Conservation (phyloP, 1,284 basidiomycete species). For the Ustanciosporium gigantosporum region DNA sequence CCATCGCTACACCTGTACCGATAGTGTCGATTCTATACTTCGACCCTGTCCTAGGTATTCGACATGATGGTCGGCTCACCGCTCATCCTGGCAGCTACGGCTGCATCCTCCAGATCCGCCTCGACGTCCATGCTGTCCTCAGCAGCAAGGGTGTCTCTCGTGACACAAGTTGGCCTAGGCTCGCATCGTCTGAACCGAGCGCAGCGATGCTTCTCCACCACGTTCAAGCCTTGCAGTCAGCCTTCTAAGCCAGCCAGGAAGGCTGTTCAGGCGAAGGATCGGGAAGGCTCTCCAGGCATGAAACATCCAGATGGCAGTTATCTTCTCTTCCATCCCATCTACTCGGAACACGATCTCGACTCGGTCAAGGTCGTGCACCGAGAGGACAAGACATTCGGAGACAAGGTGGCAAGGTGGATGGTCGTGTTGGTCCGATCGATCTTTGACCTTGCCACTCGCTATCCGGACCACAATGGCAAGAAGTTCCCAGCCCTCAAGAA, state of each 20-base stretch:
- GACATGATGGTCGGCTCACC: neutral
- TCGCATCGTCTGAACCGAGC: no score
- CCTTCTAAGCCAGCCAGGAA: constrained; percentile 2
- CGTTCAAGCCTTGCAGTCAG: neutral
- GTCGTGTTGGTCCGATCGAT: constrained; percentile 15
- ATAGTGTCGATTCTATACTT: no score
- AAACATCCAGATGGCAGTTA: constrained; percentile 32
- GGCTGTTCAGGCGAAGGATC: constrained; percentile 21
- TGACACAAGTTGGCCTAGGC: no score
- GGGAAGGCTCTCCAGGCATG: constrained; percentile 2
- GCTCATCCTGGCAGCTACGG: neutral
- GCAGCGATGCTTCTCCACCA: neutral
- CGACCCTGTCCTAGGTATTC: no score
- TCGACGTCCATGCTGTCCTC: neutral
- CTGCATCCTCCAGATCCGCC: neutral
- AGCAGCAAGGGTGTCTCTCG: neutral
- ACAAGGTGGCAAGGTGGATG: constrained; percentile 70
- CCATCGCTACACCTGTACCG: no score
- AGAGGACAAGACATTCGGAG: constrained; percentile 70
- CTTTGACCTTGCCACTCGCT: constrained; percentile 51
- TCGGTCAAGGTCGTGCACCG: constrained; percentile 77
- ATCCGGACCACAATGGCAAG: constrained; percentile 35
- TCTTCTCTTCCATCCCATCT: constrained; percentile 43
- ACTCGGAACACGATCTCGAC: constrained; percentile 68
- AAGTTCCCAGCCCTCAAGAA: constrained; percentile 38